These are phyloP conservation scores for Cryphonectria parasitica DNA, from an alignment of 2,329 filamentous ascomycete species.

Conservation along the genomic window DNA sequence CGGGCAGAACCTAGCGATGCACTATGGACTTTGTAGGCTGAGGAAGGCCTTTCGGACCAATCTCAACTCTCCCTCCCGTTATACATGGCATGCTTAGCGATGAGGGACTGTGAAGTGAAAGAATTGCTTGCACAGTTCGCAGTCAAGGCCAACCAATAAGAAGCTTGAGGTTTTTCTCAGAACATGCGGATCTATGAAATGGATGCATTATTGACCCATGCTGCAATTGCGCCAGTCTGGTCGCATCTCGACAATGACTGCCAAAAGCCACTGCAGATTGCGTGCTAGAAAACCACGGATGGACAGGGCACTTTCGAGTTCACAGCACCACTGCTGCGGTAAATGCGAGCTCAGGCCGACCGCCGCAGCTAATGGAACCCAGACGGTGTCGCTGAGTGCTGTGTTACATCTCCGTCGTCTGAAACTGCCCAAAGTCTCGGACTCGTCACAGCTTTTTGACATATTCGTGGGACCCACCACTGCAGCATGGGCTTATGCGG, in stretches of 20 bases:
- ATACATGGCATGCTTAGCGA: neutral
- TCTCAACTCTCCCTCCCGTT: neutral
- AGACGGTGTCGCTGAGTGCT: neutral
- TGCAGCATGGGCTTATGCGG: neutral
- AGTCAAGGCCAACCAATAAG: neutral
- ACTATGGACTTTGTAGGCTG: neutral
- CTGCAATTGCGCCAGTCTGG: neutral
- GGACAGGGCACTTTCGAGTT: neutral
- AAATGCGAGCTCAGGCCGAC: neutral
- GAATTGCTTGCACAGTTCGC: neutral
- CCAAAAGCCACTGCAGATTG: neutral
- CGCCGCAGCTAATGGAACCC: neutral
- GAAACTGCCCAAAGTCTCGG: constrained; percentile 30
- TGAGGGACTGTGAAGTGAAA: neutral
- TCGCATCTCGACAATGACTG: neutral
- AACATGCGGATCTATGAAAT: neutral
- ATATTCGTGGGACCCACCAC: constrained; percentile 24
- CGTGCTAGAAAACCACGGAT: too few relatives aligned
- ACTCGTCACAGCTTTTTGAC: constrained; percentile 28
- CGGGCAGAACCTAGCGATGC: neutral
- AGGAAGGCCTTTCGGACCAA: neutral
- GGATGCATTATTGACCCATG: neutral
- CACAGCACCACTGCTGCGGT: neutral
- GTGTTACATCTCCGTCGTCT: constrained; percentile 6
- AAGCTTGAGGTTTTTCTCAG: neutral